Evolutionary conservation across 2,329 filamentous ascomycete species (phyloP), one percentile per base, ranked within the genome.

Genomic region (Cercospora beticola): DNA sequence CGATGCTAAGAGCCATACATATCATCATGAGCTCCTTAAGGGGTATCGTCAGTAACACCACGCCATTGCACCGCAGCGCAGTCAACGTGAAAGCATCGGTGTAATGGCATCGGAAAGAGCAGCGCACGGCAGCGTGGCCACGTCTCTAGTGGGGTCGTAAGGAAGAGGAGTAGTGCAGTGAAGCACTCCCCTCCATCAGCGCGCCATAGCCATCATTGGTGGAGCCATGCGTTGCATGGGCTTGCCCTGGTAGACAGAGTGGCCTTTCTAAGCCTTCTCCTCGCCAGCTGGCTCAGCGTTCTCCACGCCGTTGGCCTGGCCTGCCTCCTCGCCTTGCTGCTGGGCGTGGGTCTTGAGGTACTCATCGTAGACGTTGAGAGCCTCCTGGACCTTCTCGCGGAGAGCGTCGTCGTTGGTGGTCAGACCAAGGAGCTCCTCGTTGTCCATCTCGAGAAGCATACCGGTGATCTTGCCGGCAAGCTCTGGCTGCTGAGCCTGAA

Each of bases 401-500:
- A 99, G 90, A 79, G 94, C 92, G 76, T 85, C 84, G 59, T 97
- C 93, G 78, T 98, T 93, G 80, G 94, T 92, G 74, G 97, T 93
- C 92, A 99, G 88, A 83, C 92, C 92, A 79, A 99, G 87, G 76
- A 99, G 86, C 86, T 99, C 95, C 67, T 86, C 81, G 83, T 98
- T 98, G 78, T 98, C 95, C 95, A 99, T 99, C 88, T 99, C 95
- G 77, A 99, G 84, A 77, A 99, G 91, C 95, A 99, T 99, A 84
- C 95, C 95, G 71, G 95, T 99, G 82, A 99, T 98, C 90, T 99
- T 99, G 80, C 95, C 95, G 71, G 95, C 95, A 78, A 99, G 87
- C 77, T 97, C 94, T 69, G 93, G 92, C 86, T 99, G 95, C 83
- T 97, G 90, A 75, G 88, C 89, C 82, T 94, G 90, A 78, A 99